phyloP scores from a whole-genome alignment of 352 stramenopile species.

The Pythium oligandrum region DNA sequence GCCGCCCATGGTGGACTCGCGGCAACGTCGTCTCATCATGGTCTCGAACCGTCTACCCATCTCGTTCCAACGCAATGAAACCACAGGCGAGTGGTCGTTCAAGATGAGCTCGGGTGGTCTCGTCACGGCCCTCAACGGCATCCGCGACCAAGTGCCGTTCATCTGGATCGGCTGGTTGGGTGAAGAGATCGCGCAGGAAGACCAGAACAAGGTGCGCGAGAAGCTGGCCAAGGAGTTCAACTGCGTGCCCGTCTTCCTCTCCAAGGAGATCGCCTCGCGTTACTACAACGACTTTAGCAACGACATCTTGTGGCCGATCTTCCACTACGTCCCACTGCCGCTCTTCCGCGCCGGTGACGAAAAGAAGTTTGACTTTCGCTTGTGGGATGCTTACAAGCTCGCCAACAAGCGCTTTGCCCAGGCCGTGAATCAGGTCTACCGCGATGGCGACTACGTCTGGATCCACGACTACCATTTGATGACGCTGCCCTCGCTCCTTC shows the following conservation, averaged over 20 bases:
- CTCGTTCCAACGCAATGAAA: conserved; percentile 80
- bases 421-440: conserved; percentile 72
- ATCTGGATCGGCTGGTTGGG: conserved; percentile 91
- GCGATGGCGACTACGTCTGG: conserved; percentile 83
- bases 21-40: conserved; percentile 76
- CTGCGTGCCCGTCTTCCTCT: conserved; percentile 87
- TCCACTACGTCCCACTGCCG: conserved; percentile 89
- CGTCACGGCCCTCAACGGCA: conserved; percentile 86
- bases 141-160: conserved; percentile 86
- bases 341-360: conserved; percentile 84
- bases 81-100: conserved; percentile 83
- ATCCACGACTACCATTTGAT: conserved; percentile 90
- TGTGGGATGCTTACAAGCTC: conserved; percentile 86
- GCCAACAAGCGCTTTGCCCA: conserved; percentile 83
- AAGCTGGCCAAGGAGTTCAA: conserved; percentile 86
- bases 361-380: conserved; percentile 89
- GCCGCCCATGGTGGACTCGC: conserved; percentile 45
- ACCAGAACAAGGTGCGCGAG: conserved; percentile 75
- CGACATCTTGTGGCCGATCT: conserved; percentile 89
- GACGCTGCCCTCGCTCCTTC: conserved; percentile 74
- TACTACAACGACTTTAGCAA: conserved; percentile 94
- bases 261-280: conserved; percentile 80
- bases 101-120: conserved; percentile 85
- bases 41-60: conserved; percentile 91
- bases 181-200: conserved; percentile 80